Evolutionary conservation across 2,329 filamentous ascomycete genomes (phyloP).

Genomic region (Tolypocladium album): DNA sequence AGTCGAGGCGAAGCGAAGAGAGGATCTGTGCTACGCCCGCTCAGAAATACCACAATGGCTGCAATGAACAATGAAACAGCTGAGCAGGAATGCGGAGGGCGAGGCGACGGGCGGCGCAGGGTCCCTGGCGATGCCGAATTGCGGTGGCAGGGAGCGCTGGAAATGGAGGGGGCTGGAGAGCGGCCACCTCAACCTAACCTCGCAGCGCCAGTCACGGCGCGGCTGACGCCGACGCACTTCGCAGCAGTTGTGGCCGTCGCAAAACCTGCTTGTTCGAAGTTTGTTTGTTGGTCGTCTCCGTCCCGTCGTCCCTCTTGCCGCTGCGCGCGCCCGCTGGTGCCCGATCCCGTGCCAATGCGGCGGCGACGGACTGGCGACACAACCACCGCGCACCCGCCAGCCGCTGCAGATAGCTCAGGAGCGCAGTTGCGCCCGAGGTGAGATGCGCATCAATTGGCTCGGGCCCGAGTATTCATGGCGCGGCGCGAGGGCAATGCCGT

Average conservation of each 20-base stretch:
- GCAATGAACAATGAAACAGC: neutral
- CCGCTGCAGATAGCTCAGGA: neutral
- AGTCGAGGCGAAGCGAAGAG: neutral
- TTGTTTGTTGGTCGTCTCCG: neutral
- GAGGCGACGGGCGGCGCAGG: neutral
- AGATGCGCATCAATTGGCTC: neutral
- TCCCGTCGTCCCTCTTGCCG: neutral
- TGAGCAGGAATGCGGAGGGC: neutral
- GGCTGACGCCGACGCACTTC: neutral
- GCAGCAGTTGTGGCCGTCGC: neutral
- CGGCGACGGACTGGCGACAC: neutral
- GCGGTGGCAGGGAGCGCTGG: constrained; percentile 3
- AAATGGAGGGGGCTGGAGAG: constrained; percentile 2
- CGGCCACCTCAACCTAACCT: neutral
- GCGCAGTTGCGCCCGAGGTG: neutral
- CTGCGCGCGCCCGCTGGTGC: neutral
- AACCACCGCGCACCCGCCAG: neutral
- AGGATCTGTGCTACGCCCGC: neutral
- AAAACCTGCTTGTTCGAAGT: neutral
- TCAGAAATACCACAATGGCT: neutral
- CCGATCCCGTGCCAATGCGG: neutral
- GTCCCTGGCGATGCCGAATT: constrained; percentile 2
- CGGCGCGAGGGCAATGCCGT: neutral
- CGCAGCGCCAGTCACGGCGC: neutral
- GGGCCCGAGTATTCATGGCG: neutral